Evolutionary conservation across 2,329 filamentous ascomycete species (phyloP).

Genomic region (Graphilbum fragrans): DNA sequence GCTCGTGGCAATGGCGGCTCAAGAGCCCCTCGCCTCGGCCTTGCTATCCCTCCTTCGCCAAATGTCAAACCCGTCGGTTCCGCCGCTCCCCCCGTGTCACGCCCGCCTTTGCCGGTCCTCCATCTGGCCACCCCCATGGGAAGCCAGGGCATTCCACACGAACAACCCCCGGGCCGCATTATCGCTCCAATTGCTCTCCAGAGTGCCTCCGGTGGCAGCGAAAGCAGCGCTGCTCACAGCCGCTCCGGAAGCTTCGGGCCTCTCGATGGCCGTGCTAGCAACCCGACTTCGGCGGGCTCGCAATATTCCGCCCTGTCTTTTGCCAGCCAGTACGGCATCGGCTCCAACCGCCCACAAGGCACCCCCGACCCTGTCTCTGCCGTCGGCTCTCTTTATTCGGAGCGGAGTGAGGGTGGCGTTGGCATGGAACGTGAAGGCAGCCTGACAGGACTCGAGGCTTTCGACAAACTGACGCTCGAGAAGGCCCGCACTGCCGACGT

Average conservation of each 20-base stretch:
- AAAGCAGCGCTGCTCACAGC: constrained; percentile 68
- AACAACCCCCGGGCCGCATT: constrained; percentile 41
- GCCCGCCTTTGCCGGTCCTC: constrained; percentile 64
- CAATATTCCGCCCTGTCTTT: constrained; percentile 77
- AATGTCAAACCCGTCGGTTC: constrained; percentile 64
- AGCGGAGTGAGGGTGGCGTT: constrained; percentile 61
- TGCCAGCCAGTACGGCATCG: constrained; percentile 58
- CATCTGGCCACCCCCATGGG: constrained; percentile 84
- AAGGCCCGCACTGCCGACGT: constrained; percentile 78
- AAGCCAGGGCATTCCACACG: constrained; percentile 60
- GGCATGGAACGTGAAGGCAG: constrained; percentile 77
- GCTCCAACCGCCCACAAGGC: constrained; percentile 49
- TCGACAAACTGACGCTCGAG: constrained; percentile 72
- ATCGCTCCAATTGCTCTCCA: constrained; percentile 43
- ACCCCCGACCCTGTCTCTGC: constrained; percentile 81
- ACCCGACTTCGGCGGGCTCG: constrained; percentile 77
- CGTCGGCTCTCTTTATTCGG: constrained; percentile 74
- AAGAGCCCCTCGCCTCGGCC: constrained; percentile 65
- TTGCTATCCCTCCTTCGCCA: constrained; percentile 82
- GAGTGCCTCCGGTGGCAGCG: constrained; percentile 66
- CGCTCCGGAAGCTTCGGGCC: constrained; percentile 74
- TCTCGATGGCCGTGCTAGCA: constrained; percentile 63
- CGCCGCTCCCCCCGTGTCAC: constrained; percentile 20
- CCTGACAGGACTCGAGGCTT: constrained; percentile 61
- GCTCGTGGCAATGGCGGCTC: constrained; percentile 46